Evolutionary conservation across 257 asterid species (phyloP).

Genomic region (Echites panduratus): DNA sequence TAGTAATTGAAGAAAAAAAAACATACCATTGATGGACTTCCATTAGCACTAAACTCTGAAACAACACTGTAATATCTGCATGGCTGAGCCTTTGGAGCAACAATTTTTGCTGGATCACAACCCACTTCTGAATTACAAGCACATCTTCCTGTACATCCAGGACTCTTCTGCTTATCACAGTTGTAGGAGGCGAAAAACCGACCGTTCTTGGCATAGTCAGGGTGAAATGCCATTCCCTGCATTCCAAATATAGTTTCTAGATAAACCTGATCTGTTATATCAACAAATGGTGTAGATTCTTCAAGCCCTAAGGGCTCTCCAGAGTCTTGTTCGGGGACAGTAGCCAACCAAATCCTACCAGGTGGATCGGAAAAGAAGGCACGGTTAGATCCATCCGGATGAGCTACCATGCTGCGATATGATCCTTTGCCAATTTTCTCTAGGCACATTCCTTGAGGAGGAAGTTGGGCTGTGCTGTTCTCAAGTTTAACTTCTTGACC

Average conservation of each 20-base stretch:
- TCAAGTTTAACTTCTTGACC: slow-evolving; percentile 52
- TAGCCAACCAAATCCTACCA: slow-evolving; percentile 79
- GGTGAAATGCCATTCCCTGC: slow-evolving; percentile 98
- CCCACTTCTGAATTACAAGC: slow-evolving; percentile 78
- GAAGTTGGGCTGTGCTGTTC: slow-evolving; percentile 29
- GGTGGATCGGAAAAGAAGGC: slow-evolving; percentile 81
- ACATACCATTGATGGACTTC: slow-evolving; percentile 60
- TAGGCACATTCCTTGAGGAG: slow-evolving; percentile 70
- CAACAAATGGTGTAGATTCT: slow-evolving; percentile 75
- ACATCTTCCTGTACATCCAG: slow-evolving; percentile 70
- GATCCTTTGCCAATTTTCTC: slow-evolving; percentile 74
- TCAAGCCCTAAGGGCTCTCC: slow-evolving; percentile 55
- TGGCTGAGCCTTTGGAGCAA: slow-evolving; percentile 40
- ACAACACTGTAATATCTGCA: slow-evolving; percentile 63
- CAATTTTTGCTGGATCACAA: slow-evolving; percentile 81
- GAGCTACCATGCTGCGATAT: slow-evolving; percentile 76
- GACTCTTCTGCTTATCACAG: slow-evolving; percentile 66
- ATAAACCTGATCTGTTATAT: slow-evolving; percentile 74
- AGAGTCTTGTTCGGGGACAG: slow-evolving; percentile 76
- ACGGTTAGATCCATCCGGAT: slow-evolving; percentile 83
- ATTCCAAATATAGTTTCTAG: slow-evolving; percentile 63
- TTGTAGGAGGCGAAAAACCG: slow-evolving; percentile 90
- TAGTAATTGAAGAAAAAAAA: background rate
- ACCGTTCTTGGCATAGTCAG: slow-evolving; percentile 62
- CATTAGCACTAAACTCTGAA: slow-evolving; percentile 77